Base-by-base conservation (phyloP, 306 rosid species). In the Glycine latifolia region DNA sequence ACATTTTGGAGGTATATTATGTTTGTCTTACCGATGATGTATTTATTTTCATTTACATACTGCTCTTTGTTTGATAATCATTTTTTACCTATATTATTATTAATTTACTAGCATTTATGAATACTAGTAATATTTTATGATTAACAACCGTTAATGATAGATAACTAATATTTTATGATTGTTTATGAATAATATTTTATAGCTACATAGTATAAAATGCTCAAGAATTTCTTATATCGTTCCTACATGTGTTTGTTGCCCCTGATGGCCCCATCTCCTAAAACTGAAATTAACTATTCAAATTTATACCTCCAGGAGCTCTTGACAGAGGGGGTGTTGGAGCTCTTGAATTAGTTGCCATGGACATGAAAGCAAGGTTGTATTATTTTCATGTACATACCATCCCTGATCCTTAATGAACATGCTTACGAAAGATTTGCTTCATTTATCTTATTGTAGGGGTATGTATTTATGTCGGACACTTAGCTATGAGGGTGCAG, bases 291-390 rank as follows among this genome's bases (percentile, higher is more conserved):
- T 74, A 39, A 39, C 59, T 76, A 79, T 76, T 44, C 31, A 20
- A 75, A 60, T 75, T 44, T 61, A 49, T 79, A 9, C 5, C 2
- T 90, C 85, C 88, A 95, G 99, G 89, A 85, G 97, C 97, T 65
- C 87, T 95, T 78, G 99, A 95, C 62, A 93, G 93, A 87, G 98
- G 97, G 65, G 98, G 99, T 68, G 99, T 95, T 81, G 99, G 99
- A 88, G 99, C 99, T 68, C 88, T 95, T 4, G 99, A 95, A 92
- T 93, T 95, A 88, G 99, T 95, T 89, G 99, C 99, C 79, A 95
- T 95, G 99, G 99, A 95, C 90, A 93, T 95, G 99, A 95, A 95
- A 95, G 98, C 99, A 82, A 95, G 98, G 99, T 94, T 84, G 33
- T 59, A 81, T 63, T 52, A 68, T 70, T 85, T 66, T 53, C 71